Evolutionary conservation across 345 rosid genomes (phyloP).

Genomic region (Nasturtium officinale): DNA sequence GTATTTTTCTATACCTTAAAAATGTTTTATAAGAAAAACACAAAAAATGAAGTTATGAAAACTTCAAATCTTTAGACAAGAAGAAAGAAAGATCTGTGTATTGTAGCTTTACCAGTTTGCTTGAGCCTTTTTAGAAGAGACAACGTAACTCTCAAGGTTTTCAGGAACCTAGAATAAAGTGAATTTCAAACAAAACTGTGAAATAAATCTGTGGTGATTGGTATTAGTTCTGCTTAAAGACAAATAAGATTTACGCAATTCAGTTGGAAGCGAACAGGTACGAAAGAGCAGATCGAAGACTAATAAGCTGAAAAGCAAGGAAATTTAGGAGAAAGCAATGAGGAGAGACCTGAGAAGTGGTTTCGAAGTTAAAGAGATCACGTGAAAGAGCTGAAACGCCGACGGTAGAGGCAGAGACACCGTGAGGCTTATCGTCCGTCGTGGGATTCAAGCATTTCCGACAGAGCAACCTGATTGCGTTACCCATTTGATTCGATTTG

Average conservation of each 20-base stretch:
- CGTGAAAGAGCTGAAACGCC: constrained; percentile 77
- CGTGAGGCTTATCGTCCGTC: constrained; percentile 54
- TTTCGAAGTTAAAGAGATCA: constrained; percentile 73
- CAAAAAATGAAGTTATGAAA: not conserved
- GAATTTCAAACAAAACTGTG: not conserved
- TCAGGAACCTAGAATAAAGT: constrained; percentile 64
- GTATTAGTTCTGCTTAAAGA: constrained; percentile 14
- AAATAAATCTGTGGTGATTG: not conserved
- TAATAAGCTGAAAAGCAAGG: not conserved
- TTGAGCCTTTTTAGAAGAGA: constrained; percentile 83
- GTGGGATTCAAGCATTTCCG: constrained; percentile 51
- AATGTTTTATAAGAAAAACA: constrained; percentile 22
- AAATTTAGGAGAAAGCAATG: not conserved
- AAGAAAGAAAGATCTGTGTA: constrained; percentile 10
- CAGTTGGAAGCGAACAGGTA: not conserved
- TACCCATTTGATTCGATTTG: constrained; percentile 51
- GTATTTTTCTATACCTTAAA: constrained; percentile 76
- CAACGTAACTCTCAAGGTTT: constrained; percentile 63
- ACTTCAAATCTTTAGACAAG: not conserved
- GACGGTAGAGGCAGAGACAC: constrained; percentile 33
- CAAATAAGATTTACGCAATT: not conserved
- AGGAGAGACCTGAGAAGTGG: constrained; percentile 67
- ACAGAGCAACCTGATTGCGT: constrained; percentile 54
- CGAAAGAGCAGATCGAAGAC: not conserved
- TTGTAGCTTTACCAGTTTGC: constrained; percentile 68